Evolutionary conservation across 305 asterid species (phyloP).

Genomic region (Fraxinus floribunda): DNA sequence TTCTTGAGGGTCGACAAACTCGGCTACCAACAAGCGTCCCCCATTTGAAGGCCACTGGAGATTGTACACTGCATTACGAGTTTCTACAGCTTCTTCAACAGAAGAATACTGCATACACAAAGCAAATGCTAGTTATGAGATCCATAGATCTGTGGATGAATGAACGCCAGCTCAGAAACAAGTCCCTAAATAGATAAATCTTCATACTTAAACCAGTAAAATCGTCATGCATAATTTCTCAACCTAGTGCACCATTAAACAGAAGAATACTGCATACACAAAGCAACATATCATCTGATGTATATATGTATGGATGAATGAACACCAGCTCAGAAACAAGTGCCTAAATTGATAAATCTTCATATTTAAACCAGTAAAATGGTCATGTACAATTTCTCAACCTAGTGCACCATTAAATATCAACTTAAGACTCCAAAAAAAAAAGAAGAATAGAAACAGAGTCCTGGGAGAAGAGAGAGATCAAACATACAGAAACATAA

Average conservation of each 20-base stretch:
- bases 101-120: slow-evolving; percentile 69
- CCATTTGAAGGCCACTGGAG: slow-evolving; percentile 91
- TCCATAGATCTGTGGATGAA: not conserved
- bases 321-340: not conserved
- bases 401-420: not conserved
- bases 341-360: not conserved
- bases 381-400: not conserved
- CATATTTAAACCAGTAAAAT: not conserved
- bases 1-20: slow-evolving; percentile 83
- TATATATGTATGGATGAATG: not conserved
- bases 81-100: slow-evolving; percentile 77
- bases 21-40: slow-evolving; percentile 69
- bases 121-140: slow-evolving; percentile 4
- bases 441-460: not conserved
- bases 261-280: slow-evolving; percentile 66
- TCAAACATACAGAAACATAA: slow-evolving; percentile 65
- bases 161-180: not conserved
- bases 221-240: not conserved
- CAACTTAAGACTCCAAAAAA: not conserved
- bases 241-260: slow-evolving; percentile 15
- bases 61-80: slow-evolving; percentile 83
- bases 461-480: not conserved
- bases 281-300: not conserved
- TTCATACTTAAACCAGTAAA: not conserved
- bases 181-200: slow-evolving; percentile 10